Evolutionary conservation across 1,139 yeast genomes (phyloP).

Genomic region (Hemisphaericaspora subhashii): DNA sequence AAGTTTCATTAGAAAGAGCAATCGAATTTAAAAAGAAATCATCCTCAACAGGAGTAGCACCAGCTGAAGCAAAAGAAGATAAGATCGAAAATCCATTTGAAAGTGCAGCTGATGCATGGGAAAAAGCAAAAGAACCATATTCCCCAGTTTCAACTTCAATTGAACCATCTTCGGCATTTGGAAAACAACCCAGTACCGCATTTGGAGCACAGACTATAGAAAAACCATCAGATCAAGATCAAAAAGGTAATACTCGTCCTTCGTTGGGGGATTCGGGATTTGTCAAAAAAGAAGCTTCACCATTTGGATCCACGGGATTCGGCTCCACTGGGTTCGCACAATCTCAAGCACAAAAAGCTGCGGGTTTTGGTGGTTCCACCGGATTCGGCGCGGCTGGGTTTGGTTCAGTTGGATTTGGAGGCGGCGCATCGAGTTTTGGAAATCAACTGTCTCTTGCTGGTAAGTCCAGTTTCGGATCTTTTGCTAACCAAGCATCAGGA

Average conservation of each 20-base stretch:
- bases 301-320: slow-evolving; percentile 12
- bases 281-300: not conserved
- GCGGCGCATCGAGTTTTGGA: slow-evolving; percentile 8
- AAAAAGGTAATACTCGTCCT: too few species aligned
- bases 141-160: too few species aligned
- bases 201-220: slow-evolving; percentile 1
- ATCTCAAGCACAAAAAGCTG: slow-evolving; percentile 5
- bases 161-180: not conserved
- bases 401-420: slow-evolving; percentile 9
- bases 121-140: not conserved
- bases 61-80: not conserved
- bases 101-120: not conserved
- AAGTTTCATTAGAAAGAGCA: slow-evolving; percentile 23
- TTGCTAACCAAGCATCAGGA: slow-evolving; percentile 10
- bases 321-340: not conserved
- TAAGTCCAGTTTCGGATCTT: slow-evolving; percentile 9
- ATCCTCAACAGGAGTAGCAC: not conserved
- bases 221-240: too few species aligned
- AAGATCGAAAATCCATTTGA: slow-evolving; percentile 2
- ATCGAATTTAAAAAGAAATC: slow-evolving; percentile 2
- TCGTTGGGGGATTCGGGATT: not conserved
- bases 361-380: slow-evolving; percentile 19
- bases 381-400: slow-evolving; percentile 19
- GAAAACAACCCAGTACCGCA: not conserved
- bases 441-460: slow-evolving; percentile 2